Evolutionary conservation across 2,329 filamentous ascomycete genomes (phyloP).

Genomic region (Lachnellula suecica): DNA sequence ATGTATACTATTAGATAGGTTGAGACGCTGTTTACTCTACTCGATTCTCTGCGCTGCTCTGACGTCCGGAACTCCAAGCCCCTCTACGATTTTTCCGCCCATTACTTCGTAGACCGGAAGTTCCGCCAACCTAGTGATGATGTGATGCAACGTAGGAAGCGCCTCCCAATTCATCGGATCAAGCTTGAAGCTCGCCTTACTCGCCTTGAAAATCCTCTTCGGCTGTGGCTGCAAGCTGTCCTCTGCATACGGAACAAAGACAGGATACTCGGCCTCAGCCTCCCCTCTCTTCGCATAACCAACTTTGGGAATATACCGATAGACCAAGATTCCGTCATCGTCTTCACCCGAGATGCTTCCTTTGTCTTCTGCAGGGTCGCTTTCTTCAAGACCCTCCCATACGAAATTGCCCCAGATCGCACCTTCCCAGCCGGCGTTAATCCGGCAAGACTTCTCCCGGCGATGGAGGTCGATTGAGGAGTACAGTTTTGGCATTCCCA

Average conservation of each 20-base stretch:
- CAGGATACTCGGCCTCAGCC: constrained; percentile 54
- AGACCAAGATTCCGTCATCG: constrained; percentile 47
- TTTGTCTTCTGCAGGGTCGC: constrained; percentile 14
- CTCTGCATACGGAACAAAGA: constrained; percentile 26
- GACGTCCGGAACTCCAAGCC: constrained; percentile 50
- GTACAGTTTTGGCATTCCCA: constrained; percentile 57
- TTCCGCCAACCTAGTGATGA: constrained; percentile 50
- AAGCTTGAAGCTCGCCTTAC: constrained; percentile 45
- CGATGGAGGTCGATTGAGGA: constrained; percentile 41
- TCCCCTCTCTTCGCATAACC: constrained; percentile 43
- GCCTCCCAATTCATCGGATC: constrained; percentile 50
- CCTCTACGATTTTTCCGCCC: constrained; percentile 54
- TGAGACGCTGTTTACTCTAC: too few relatives aligned
- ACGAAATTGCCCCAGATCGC: constrained; percentile 40
- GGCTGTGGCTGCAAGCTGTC: constrained; percentile 30
- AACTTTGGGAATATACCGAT: constrained; percentile 57
- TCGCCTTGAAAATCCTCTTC: constrained; percentile 36
- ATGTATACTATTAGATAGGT: too few relatives aligned
- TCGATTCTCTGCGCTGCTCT: constrained; percentile 35
- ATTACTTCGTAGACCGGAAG: constrained; percentile 58
- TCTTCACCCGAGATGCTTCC: constrained; percentile 34
- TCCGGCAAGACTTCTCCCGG: constrained; percentile 54
- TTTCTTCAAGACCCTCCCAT: constrained; percentile 34
- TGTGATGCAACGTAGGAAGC: constrained; percentile 60
- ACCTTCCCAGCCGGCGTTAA: constrained; percentile 40